Conservation (phyloP, 176 grass and related monocot genomes). For the Eremochloa ophiuroides region DNA sequence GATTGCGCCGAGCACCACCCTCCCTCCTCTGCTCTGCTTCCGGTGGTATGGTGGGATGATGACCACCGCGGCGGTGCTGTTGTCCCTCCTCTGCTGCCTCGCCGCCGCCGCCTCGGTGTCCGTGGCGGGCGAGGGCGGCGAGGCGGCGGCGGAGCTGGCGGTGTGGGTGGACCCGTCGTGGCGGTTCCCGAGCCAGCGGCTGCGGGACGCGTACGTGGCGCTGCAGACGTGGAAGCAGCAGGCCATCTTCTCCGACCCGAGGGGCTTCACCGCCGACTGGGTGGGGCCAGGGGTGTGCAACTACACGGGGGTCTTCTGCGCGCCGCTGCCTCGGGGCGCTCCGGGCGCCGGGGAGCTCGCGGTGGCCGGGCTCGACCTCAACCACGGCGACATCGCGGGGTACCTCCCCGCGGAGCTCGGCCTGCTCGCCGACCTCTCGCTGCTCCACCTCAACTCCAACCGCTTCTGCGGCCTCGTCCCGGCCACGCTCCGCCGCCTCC, state of each 20-base stretch:
- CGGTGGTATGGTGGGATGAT: slow-evolving; percentile 16
- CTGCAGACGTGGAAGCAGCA: slow-evolving; percentile 70
- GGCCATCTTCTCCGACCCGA: slow-evolving; percentile 78
- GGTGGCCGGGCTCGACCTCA: slow-evolving; percentile 89
- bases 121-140: not conserved
- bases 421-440: slow-evolving; percentile 66
- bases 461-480: slow-evolving; percentile 87
- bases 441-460: slow-evolving; percentile 94
- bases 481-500: slow-evolving; percentile 38
- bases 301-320: slow-evolving; percentile 64
- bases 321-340: not conserved
- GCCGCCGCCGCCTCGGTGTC: slow-evolving; percentile 32
- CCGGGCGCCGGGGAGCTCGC: slow-evolving; percentile 25
- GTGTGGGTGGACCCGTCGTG: slow-evolving; percentile 64
- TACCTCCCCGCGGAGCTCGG: slow-evolving; percentile 86
- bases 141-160: slow-evolving; percentile 8
- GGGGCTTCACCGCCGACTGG: slow-evolving; percentile 54
- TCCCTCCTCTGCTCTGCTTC: not conserved
- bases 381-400: slow-evolving; percentile 94
- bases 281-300: slow-evolving; percentile 49
- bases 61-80: not conserved
- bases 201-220: slow-evolving; percentile 61
- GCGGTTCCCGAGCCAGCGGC: slow-evolving; percentile 42
- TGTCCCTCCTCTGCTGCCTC: not conserved
- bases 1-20: not conserved